A percentile compares a stretch with the other conserved stretches of the same genome.
phyloP scores from a whole-genome alignment of 140 eudicot genomes.

The Senecio squalidus region DNA sequence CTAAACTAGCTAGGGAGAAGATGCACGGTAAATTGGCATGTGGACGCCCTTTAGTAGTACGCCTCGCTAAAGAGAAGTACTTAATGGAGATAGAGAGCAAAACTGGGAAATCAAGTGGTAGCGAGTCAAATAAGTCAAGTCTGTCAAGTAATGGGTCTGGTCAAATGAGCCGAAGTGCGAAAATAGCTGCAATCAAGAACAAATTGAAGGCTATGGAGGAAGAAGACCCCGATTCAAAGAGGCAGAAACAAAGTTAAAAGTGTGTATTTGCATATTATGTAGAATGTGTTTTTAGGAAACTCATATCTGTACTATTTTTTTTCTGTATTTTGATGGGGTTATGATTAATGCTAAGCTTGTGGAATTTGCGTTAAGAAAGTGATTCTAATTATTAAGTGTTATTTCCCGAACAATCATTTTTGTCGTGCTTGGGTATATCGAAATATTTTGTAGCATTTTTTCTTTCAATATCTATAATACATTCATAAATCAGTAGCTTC shows the following conservation, averaged over 20 bases:
- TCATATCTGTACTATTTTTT: not conserved
- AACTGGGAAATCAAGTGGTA: constrained; percentile 27
- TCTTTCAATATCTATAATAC: no score
- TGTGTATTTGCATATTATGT: not conserved
- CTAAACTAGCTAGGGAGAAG: constrained; percentile 71
- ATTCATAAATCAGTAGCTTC: no score
- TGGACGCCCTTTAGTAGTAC: constrained; percentile 79
- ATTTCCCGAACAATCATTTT: no score
- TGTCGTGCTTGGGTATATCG: no score
- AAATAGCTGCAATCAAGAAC: constrained; percentile 66
- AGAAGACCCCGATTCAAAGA: constrained; percentile 41
- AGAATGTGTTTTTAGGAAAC: not conserved
- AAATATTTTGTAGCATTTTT: no score
- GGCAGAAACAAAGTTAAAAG: constrained; percentile 36
- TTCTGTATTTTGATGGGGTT: not conserved
- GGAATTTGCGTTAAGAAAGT: no score
- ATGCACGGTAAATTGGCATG: constrained; percentile 74
- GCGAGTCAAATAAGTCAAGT: constrained; percentile 32
- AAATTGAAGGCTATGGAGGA: constrained; percentile 66
- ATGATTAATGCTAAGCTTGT: not conserved
- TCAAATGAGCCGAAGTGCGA: not conserved
- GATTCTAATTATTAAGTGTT: no score
- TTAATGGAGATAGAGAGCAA: constrained; percentile 35
- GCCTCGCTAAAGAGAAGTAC: constrained; percentile 62
- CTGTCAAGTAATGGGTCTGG: not conserved